Evolutionary conservation across 495 filamentous ascomycete species (phyloP).

Genomic region (Penicillium ucsense): DNA sequence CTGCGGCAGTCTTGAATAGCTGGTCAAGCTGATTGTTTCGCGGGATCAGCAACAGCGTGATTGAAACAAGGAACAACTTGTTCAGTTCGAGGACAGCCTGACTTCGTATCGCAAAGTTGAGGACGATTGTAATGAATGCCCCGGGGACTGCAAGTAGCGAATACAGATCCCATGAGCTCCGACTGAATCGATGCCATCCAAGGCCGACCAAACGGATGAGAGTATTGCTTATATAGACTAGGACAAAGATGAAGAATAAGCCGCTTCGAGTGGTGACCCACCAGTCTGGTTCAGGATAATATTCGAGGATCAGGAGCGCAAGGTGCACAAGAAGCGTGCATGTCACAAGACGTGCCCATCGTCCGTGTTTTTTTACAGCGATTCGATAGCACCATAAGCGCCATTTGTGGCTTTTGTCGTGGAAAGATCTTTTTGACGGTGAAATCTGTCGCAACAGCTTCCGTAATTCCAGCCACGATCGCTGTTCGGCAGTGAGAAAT

Average conservation of each 20-base stretch:
- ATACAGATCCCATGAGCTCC: conserved; percentile 93
- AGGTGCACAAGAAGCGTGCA: conserved; percentile 71
- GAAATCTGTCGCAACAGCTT: conserved; percentile 91
- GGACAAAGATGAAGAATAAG: conserved; percentile 74
- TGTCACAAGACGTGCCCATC: conserved; percentile 81
- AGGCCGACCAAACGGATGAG: conserved; percentile 77
- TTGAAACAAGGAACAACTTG: conserved; percentile 86
- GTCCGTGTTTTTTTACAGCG: conserved; percentile 88
- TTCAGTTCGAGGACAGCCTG: conserved; percentile 67
- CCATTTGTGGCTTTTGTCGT: conserved; percentile 62
- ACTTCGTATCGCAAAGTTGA: conserved; percentile 46
- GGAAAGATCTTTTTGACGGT: conserved; percentile 77
- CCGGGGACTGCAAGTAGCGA: conserved; percentile 80
- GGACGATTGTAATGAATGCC: conserved; percentile 64
- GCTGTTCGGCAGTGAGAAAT: conserved; percentile 90
- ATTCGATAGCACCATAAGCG: conserved; percentile 89
- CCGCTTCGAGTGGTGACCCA: conserved; percentile 61
- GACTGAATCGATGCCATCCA: conserved; percentile 85
- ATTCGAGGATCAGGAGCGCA: conserved; percentile 75
- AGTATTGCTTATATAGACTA: conserved; percentile 80
- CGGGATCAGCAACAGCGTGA: conserved; percentile 87
- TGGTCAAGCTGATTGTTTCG: conserved; percentile 97
- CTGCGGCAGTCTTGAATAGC: conserved; percentile 98
- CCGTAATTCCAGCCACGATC: conserved; percentile 90
- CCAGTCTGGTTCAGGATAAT: conserved; percentile 55